Conservation (phyloP, 2,329 filamentous ascomycete species). For the Capronia americana region DNA sequence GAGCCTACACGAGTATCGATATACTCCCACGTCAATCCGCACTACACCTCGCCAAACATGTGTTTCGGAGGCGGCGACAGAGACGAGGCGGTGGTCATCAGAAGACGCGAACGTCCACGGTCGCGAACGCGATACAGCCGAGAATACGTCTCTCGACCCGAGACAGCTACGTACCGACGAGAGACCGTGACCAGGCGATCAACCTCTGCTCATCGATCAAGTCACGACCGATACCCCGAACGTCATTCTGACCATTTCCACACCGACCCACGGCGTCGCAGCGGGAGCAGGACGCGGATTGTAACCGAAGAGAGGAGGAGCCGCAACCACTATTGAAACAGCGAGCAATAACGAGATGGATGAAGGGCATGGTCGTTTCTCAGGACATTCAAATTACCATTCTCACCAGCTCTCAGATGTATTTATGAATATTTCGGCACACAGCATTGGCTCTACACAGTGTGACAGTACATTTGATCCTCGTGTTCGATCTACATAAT, state of each 20-base stretch:
- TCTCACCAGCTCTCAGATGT: neutral
- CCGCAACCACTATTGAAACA: conserved; percentile 25
- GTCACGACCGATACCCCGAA: conserved; percentile 25
- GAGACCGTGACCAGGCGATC: conserved; percentile 35
- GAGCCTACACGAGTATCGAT: neutral
- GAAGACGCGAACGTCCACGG: conserved; percentile 31
- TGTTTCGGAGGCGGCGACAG: conserved; percentile 34
- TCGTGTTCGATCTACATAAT: neutral
- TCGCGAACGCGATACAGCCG: conserved; percentile 29
- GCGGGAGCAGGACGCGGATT: conserved; percentile 31
- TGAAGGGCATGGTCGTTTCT: neutral
- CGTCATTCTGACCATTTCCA: conserved; percentile 12
- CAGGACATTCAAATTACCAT: neutral
- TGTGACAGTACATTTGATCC: neutral
- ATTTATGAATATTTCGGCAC: neutral
- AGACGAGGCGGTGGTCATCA: conserved; percentile 34
- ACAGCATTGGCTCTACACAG: neutral
- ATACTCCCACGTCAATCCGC: neutral
- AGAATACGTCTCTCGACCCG: conserved; percentile 37
- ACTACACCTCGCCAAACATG: conserved; percentile 24
- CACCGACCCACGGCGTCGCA: conserved; percentile 28
- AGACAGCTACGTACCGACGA: conserved; percentile 31
- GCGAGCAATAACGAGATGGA: neutral
- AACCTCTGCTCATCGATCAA: conserved; percentile 33
- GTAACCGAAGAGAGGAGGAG: conserved; percentile 32